These are phyloP conservation scores for Thelonectria discophora DNA, from an alignment of 2,329 filamentous ascomycete genomes.

Conservation along the genomic window DNA sequence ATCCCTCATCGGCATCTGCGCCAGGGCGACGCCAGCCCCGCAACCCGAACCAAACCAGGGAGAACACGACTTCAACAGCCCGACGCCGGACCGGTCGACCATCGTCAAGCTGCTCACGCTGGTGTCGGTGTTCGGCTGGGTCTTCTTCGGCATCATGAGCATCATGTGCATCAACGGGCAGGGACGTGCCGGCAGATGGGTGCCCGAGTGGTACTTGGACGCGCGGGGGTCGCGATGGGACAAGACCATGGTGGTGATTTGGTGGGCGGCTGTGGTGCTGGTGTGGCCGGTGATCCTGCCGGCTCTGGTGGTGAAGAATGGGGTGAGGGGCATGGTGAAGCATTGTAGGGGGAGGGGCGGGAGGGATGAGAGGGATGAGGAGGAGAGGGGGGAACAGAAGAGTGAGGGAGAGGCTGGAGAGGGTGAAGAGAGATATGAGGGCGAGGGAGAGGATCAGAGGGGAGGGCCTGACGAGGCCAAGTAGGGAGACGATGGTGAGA, in stretches of 20 bases:
- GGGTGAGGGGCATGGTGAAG: constrained; percentile 45
- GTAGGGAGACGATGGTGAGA: background rate
- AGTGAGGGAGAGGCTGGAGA: background rate
- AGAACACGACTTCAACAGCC: constrained; percentile 23
- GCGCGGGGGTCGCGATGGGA: constrained; percentile 33
- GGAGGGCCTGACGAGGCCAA: background rate
- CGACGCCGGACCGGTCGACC: constrained; percentile 14
- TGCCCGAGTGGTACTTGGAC: constrained; percentile 48
- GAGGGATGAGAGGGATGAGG: background rate
- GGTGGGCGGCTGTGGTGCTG: constrained; percentile 44
- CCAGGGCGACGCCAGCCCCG: background rate
- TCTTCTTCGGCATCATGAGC: constrained; percentile 45
- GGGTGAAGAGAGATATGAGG: background rate
- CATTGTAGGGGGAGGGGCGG: constrained; percentile 49
- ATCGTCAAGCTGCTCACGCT: constrained; percentile 39
- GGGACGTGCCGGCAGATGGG: constrained; percentile 43
- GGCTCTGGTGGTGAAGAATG: constrained; percentile 78
- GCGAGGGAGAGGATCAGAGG: background rate
- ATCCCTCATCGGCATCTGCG: background rate
- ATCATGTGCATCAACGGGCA: constrained; percentile 45
- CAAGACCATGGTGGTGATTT: constrained; percentile 35
- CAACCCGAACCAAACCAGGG: background rate
- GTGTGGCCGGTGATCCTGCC: constrained; percentile 67
- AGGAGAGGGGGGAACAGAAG: background rate
- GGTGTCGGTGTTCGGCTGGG: constrained; percentile 42